Evolutionary conservation across 2,329 filamentous ascomycete genomes (phyloP), one percentile per base, ranked within the genome.

Genomic region (Aspergillus clavatus): DNA sequence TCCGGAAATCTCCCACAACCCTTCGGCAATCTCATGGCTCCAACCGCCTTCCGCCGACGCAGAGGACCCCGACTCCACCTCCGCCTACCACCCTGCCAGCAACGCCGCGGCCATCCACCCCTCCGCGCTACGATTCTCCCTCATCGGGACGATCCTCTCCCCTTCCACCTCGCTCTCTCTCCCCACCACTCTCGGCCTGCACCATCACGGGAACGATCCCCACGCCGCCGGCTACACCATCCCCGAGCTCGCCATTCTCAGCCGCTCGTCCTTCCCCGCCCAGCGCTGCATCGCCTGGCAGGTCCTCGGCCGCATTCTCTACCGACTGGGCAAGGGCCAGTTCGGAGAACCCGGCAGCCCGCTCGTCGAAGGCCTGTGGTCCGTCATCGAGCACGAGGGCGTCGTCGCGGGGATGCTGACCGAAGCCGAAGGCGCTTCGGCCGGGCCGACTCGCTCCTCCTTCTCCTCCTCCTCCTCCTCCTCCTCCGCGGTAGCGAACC

Each of bases 151-250:
- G 0, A 76, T 98, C 2, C 76, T 98, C 10, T 82, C 91, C 0
- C 93, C 93, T 0, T 77, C 81, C 39, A 78, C 82, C 26, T 83
- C 89, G 21, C 78, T 89, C 44, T 74, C 79, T 2, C 82, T 97
- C 21, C 87, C 91, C 4, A 81, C 81, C 1, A 83, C 82, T 10
- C 80, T 84, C 48, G 93, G 93, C 0, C 77, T 98, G 11, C 93
- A 98, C 66, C 91, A 98, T 66, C 93, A 98, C 65, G 89, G 86
- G 51, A 82, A 90, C 47, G 90, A 91, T 1, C 93, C 93, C 12
- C 89, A 95, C 67, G 88, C 90, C 1, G 93, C 93, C 0, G 93
- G 93, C 0, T 98, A 98, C 68, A 97, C 93, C 0, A 80, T 98
- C 23, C 81, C 83, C 0, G 93, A 98, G 67, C 75, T 98, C 1